phyloP scores from a whole-genome alignment of 2,329 filamentous ascomycete species.

The Talaromyces sp. region DNA sequence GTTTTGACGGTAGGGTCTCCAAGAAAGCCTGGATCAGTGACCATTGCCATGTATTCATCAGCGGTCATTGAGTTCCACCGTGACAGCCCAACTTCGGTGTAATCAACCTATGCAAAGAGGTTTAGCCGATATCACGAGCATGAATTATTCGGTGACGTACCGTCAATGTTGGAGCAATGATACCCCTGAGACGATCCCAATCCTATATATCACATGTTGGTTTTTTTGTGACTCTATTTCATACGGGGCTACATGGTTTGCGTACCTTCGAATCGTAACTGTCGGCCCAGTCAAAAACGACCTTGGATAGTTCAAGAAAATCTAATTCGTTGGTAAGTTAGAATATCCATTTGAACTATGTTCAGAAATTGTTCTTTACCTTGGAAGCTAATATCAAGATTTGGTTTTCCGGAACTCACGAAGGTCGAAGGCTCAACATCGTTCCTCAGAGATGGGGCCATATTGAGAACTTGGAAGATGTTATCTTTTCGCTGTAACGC shows the following conservation, averaged over 20 bases:
- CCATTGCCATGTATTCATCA: slow-evolving; percentile 60
- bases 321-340: slow-evolving; percentile 24
- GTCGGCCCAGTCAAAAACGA: slow-evolving; percentile 44
- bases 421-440: not conserved
- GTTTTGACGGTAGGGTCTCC: slow-evolving; percentile 61
- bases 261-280: slow-evolving; percentile 45
- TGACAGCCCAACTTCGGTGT: slow-evolving; percentile 61
- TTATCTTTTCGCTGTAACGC: not conserved
- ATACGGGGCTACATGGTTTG: not conserved
- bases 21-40: slow-evolving; percentile 55
- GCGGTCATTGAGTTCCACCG: slow-evolving; percentile 61
- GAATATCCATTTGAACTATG: not conserved
- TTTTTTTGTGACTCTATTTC: not conserved
- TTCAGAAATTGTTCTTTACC: slow-evolving; percentile 16
- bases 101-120: slow-evolving; percentile 60
- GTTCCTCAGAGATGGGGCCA: slow-evolving; percentile 12
- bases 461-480: not conserved
- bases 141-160: slow-evolving; percentile 13
- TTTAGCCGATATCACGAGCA: not conserved
- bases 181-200: slow-evolving; percentile 39
- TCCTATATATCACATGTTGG: slow-evolving; percentile 28
- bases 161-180: slow-evolving; percentile 41
- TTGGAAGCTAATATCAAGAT: slow-evolving; percentile 28
- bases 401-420: slow-evolving; percentile 31
- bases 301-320: slow-evolving; percentile 32